A percentile compares a stretch with the other conserved stretches of the same genome.
Conservation (phyloP, 805 yeast species). For the Nakazawaea pomicola region DNA sequence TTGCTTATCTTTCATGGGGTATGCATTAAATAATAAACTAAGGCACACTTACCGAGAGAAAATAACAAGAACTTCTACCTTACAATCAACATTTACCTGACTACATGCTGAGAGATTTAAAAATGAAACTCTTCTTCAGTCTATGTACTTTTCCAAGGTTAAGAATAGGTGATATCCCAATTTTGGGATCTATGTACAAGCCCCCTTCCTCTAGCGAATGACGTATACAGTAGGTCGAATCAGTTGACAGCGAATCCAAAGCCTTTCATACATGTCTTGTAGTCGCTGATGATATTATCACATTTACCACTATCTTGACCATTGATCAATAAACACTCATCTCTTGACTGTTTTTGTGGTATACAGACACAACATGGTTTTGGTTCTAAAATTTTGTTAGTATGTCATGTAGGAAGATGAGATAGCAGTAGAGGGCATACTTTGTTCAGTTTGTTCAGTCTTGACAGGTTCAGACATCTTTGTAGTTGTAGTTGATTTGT, state of each 20-base stretch:
- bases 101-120: no score
- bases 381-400: conserved; percentile 39
- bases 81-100: no score
- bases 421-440: no score
- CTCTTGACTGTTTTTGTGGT: conserved; percentile 75
- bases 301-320: conserved; percentile 87
- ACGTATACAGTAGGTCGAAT: no score
- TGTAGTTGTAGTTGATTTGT: no score
- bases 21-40: no score
- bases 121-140: no score
- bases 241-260: conserved; percentile 72
- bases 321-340: conserved; percentile 76
- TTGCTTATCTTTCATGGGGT: no score
- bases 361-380: conserved; percentile 97
- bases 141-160: no score
- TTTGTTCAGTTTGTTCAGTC: not conserved
- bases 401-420: not conserved
- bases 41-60: no score
- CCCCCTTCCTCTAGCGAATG: conserved; percentile 2
- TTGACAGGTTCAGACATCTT: not conserved
- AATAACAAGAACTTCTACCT: no score
- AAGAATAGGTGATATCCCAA: not conserved
- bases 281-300: conserved; percentile 59
- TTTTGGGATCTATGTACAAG: not conserved
- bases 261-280: conserved; percentile 88